phyloP scores from a whole-genome alignment of 2,329 filamentous ascomycete genomes.

The Penicillium sp. region DNA sequence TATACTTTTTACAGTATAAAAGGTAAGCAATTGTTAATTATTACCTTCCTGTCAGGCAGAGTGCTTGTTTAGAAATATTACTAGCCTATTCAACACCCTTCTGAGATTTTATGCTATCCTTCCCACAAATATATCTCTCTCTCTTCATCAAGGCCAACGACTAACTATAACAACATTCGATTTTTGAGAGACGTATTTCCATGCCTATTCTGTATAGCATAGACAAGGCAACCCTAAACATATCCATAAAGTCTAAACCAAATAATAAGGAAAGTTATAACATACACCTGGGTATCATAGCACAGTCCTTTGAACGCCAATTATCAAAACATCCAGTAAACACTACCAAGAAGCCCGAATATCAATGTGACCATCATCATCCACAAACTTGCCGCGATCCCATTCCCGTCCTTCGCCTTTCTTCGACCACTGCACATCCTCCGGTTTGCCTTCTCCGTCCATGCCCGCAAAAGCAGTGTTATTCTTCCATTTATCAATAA shows the following conservation, averaged over 20 bases:
- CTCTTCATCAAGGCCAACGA: background rate
- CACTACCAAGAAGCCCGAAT: conserved; percentile 43
- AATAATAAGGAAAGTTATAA: background rate
- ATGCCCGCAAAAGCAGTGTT: conserved; percentile 48
- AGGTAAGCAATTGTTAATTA: background rate
- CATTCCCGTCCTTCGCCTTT: conserved; percentile 53
- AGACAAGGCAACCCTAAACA: background rate
- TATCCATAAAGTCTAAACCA: background rate
- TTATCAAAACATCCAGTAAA: background rate
- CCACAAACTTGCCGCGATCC: conserved; percentile 51
- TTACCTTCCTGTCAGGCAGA: background rate
- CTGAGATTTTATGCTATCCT: background rate
- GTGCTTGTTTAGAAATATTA: background rate
- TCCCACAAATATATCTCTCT: background rate
- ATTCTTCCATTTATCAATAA: conserved; percentile 64
- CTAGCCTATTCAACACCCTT: background rate
- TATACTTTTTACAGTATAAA: background rate
- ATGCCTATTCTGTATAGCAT: background rate
- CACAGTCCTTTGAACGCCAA: conserved; percentile 6
- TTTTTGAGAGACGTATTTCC: no score
- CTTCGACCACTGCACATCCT: conserved; percentile 64
- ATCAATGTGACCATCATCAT: conserved; percentile 47
- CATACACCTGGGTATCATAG: conserved; percentile 3
- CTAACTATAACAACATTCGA: background rate
- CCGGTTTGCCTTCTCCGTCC: conserved; percentile 50